Percentiles rank a stretch among this genome's conserved stretches.
phyloP scores from a whole-genome alignment of 2,329 filamentous ascomycete species.

The Sclerotinia sclerotiorum region DNA sequence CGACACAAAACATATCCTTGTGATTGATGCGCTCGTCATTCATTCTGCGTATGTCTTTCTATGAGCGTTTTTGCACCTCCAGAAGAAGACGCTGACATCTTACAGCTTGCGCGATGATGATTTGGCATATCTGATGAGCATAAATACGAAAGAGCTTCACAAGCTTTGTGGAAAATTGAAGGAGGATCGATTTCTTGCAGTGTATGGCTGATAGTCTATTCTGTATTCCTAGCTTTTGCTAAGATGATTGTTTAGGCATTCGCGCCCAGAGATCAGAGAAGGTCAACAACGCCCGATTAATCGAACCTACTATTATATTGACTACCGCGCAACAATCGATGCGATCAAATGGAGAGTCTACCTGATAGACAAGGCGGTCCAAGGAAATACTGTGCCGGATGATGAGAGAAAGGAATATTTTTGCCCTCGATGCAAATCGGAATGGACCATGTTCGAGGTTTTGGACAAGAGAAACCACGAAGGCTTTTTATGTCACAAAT shows the following conservation, averaged over 20 bases:
- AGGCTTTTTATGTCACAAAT: conserved; percentile 83
- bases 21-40: conserved; percentile 75
- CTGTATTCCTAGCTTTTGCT: conserved; percentile 20
- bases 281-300: conserved; percentile 79
- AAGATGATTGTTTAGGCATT: conserved; percentile 51
- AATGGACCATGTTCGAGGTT: conserved; percentile 89
- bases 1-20: conserved; percentile 77
- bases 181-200: conserved; percentile 80
- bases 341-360: conserved; percentile 94
- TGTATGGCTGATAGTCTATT: conserved; percentile 53
- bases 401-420: conserved; percentile 90
- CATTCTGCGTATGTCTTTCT: conserved; percentile 61
- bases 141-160: conserved; percentile 89
- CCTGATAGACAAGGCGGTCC: conserved; percentile 83
- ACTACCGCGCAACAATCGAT: conserved; percentile 91
- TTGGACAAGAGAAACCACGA: conserved; percentile 65
- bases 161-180: conserved; percentile 82
- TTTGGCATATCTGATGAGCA: conserved; percentile 79
- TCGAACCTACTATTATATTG: conserved; percentile 95
- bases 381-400: conserved; percentile 75
- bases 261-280: conserved; percentile 74
- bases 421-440: conserved; percentile 75
- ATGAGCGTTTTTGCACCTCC: conserved; percentile 15
- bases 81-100: conserved; percentile 36
- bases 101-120: conserved; percentile 78